Evolutionary conservation across 2,329 filamentous ascomycete species (phyloP), one percentile per base, ranked within the genome.

Genomic region (Penicillium frequentans): DNA sequence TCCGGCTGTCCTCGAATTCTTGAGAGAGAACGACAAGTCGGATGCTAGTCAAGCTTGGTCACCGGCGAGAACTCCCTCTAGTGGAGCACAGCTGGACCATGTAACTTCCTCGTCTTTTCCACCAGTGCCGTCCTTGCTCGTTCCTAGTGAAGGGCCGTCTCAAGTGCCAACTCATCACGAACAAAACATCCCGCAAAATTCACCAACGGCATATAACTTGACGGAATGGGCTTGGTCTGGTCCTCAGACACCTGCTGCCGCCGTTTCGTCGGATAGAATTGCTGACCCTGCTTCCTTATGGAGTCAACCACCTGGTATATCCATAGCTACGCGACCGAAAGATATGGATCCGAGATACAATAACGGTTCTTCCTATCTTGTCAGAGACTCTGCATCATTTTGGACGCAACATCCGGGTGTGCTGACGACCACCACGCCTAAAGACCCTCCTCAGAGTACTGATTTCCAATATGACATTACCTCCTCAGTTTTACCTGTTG

Each of bases 351-450:
- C 29, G 2, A 47, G 24, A 6, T 52, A 48, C 19, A 33, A 37
- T 27, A 45, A 26, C 7, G 46, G n/a, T 11, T 4, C 42, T 9
- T 52, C 45, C 9, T 35, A 49, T 48, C 52, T 57, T 13, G 33
- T 59, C 13, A 37, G 55, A 23, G 49, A 59, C 44, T 37, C 59
- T n/a, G 54, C 56, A 1, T 35, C 46, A 1, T 61, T 61, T 26
- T 61, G 59, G 59, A 57, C 48, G 3, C 54, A 57, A 10, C 44
- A 57, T 35, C 45, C 54, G 10, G 39, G 54, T 14, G 11, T 35
- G 6, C 3, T 55, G 2, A 49, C 24, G 3, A 43, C 42, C 3
- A 58, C 48, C 19, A 44, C 59, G 4, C 48, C 56, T 19, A 14
- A 16, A 33, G 31, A 7, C 13, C 31, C 14, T 33, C 31, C 31